Percentiles rank a stretch among this genome's conserved stretches.
phyloP scores from a whole-genome alignment of 257 asterid genomes.

The Nicotiana sylvestris region DNA sequence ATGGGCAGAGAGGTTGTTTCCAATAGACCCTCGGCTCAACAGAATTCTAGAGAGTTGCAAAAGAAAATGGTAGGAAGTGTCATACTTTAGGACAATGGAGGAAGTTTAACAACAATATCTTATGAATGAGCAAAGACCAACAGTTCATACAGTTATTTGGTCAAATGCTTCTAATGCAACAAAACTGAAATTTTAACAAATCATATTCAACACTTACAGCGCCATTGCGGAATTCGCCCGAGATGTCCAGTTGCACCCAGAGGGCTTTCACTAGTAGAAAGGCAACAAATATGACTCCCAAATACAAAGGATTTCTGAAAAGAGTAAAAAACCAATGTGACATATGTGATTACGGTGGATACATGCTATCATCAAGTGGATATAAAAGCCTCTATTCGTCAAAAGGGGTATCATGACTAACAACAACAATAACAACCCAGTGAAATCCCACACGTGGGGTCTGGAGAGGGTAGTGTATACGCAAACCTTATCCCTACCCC shows the following conservation, averaged over 20 bases:
- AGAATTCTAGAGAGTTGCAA: background rate
- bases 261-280: slow-evolving; percentile 80
- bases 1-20: too few relatives aligned
- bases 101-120: background rate
- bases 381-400: background rate
- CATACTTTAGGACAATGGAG: background rate
- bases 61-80: background rate
- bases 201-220: slow-evolving; percentile 56
- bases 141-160: background rate
- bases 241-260: slow-evolving; percentile 90
- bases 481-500: too few relatives aligned
- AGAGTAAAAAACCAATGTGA: slow-evolving; percentile 17
- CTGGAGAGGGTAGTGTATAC: too few relatives aligned
- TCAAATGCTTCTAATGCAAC: background rate
- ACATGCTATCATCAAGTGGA: background rate
- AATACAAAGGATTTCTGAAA: slow-evolving; percentile 87
- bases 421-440: too few relatives aligned
- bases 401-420: background rate
- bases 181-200: background rate
- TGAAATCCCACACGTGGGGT: too few relatives aligned
- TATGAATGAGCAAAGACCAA: background rate
- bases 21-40: too few relatives aligned
- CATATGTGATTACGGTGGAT: background rate
- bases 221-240: slow-evolving; percentile 89
- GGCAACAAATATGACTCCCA: slow-evolving; percentile 67